These are phyloP conservation scores for Globisporangium perplexum DNA, from an alignment of 352 stramenopile genomes.

Conservation along the genomic window DNA sequence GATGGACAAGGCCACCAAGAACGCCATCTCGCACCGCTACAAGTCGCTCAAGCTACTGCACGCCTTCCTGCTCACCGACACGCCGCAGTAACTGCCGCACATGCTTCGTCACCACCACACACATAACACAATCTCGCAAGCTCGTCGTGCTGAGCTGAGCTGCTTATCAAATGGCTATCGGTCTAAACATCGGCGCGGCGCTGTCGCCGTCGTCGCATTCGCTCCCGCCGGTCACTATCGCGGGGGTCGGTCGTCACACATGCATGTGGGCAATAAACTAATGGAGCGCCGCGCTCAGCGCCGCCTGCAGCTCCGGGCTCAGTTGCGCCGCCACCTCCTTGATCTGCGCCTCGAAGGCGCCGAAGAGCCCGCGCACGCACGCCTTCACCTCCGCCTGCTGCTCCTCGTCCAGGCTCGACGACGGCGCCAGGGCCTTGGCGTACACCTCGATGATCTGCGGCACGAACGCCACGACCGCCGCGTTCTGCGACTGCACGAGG, in stretches of 20 bases:
- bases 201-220: no score
- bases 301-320: conserved; percentile 61
- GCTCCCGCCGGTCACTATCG: no score
- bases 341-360: conserved; percentile 71
- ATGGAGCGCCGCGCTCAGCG: conserved; percentile 51
- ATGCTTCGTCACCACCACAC: background rate
- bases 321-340: conserved; percentile 73
- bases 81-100: background rate
- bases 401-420: conserved; percentile 67
- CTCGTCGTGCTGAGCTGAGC: background rate
- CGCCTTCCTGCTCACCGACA: conserved; percentile 20
- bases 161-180: background rate
- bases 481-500: conserved; percentile 90
- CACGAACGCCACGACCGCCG: conserved; percentile 61
- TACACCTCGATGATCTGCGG: conserved; percentile 79
- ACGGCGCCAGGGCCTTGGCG: conserved; percentile 55
- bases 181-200: conserved; percentile 3
- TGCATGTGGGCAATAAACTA: conserved; percentile 27
- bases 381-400: conserved; percentile 68
- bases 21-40: conserved; percentile 89
- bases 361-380: conserved; percentile 60
- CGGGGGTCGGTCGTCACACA: no score
- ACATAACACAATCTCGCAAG: background rate
- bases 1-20: conserved; percentile 89
- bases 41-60: conserved; percentile 71